Evolutionary conservation across 768 basidiomycete species (phyloP).

Genomic region (Amanita thiersii): DNA sequence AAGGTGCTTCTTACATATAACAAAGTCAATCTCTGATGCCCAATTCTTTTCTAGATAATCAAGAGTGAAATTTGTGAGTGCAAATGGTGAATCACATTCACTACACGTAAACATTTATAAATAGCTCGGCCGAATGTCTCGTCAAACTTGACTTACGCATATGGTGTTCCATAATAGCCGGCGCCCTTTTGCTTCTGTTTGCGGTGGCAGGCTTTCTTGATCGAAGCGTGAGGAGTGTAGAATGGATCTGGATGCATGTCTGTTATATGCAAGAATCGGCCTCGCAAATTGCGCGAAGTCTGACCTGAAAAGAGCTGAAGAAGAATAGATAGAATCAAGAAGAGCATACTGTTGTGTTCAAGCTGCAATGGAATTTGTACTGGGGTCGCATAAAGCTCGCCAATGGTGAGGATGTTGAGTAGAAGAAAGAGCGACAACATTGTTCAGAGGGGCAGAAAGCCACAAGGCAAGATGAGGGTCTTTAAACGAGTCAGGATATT

Average conservation of each 20-base stretch:
- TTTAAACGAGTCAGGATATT: constrained; percentile 1
- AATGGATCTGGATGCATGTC: constrained; percentile 79
- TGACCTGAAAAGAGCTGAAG: neutral
- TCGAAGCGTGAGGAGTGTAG: constrained; percentile 44
- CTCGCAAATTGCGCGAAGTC: constrained; percentile 40
- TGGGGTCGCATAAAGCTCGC: neutral
- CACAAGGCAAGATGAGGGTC: too few species aligned
- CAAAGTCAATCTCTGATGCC: constrained; percentile 83
- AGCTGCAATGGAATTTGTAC: neutral
- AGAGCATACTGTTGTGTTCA: neutral
- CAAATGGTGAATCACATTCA: constrained; percentile 76
- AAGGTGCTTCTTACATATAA: constrained; percentile 53
- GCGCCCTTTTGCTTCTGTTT: constrained; percentile 48
- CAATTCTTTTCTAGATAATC: constrained; percentile 74
- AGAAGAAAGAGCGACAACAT: constrained; percentile 12
- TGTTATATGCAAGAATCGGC: constrained; percentile 75
- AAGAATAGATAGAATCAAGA: neutral
- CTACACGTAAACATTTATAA: constrained; percentile 22
- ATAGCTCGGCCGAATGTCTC: neutral
- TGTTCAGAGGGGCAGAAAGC: constrained; percentile 19
- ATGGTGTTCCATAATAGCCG: constrained; percentile 61
- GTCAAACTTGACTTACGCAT: constrained; percentile 38
- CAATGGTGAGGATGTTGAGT: neutral
- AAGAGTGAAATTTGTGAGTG: constrained; percentile 74
- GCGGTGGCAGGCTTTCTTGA: constrained; percentile 63